Conservation (phyloP, 192 early-diverging fungal genomes). For the Geranomyces variabilis region DNA sequence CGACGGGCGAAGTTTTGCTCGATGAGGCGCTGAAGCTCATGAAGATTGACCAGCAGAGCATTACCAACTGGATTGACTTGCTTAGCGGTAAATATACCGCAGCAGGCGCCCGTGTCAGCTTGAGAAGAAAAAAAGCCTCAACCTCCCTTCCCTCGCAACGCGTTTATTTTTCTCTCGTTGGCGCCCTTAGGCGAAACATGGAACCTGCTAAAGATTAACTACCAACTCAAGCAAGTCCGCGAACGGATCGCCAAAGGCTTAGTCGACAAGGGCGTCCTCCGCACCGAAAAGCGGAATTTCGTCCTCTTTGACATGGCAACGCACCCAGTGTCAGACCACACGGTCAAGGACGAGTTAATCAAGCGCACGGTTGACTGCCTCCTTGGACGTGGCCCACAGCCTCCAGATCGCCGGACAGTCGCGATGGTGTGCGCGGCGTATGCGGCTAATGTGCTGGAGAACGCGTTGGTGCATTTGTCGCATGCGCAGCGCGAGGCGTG, state of each 20-base stretch:
- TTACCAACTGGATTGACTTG: constrained; percentile 95
- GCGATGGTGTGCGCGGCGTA: constrained; percentile 93
- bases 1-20: constrained; percentile 92
- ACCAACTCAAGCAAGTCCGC: constrained; percentile 96
- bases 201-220: constrained; percentile 96
- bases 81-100: constrained; percentile 77
- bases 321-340: constrained; percentile 88
- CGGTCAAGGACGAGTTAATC: constrained; percentile 87
- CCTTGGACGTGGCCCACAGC: constrained; percentile 64
- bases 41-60: constrained; percentile 82
- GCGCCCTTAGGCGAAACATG: constrained; percentile 85
- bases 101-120: neutral
- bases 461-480: constrained; percentile 82
- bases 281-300: constrained; percentile 96
- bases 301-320: constrained; percentile 98
- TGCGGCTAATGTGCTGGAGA: constrained; percentile 96
- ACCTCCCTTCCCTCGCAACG: neutral
- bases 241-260: constrained; percentile 95
- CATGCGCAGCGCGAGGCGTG: constrained; percentile 87
- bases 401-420: constrained; percentile 71
- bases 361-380: constrained; percentile 79
- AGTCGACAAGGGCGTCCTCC: constrained; percentile 96
- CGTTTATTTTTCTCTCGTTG: neutral
- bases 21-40: constrained; percentile 94
- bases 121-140: neutral